Evolutionary conservation across 306 rosid genomes (phyloP).

Genomic region (Castanea crenata): DNA sequence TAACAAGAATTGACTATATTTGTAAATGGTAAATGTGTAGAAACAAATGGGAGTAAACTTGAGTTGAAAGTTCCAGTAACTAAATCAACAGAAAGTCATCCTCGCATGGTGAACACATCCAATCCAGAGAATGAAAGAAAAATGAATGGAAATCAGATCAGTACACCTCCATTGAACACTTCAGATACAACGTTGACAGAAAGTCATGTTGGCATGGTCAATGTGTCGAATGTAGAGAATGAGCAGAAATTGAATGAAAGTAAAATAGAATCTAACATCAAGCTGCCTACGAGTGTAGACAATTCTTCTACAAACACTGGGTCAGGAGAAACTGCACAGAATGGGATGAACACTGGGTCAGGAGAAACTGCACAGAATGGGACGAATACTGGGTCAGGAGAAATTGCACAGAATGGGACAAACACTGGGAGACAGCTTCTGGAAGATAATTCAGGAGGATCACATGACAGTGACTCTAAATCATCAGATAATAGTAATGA

Average conservation of each 20-base stretch:
- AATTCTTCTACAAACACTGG: conserved; percentile 35
- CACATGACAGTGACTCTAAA: conserved; percentile 47
- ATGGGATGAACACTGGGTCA: too few relatives aligned
- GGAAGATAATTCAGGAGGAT: conserved; percentile 63
- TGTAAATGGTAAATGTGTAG: conserved; percentile 42
- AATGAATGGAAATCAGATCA: conserved; percentile 24
- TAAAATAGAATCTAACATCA: conserved; percentile 47
- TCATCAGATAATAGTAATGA: conserved; percentile 42
- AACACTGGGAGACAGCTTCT: conserved; percentile 69
- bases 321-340: too few relatives aligned
- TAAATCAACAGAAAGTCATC: conserved; percentile 35
- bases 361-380: too few relatives aligned
- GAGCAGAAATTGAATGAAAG: conserved; percentile 28
- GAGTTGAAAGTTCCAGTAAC: conserved; percentile 40
- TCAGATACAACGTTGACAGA: conserved; percentile 21
- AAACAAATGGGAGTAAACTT: conserved; percentile 37
- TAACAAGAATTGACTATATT: too few relatives aligned
- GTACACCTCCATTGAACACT: conserved; percentile 13
- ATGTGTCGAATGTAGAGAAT: conserved; percentile 22
- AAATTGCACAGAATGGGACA: conserved; percentile 45
- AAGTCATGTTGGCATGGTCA: background rate
- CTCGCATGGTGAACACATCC: conserved; percentile 23
- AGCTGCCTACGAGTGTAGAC: conserved; percentile 37
- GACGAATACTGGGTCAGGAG: conserved; percentile 39
- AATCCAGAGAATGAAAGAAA: conserved; percentile 36